These are phyloP conservation scores for Tuber brumale DNA, from an alignment of 495 filamentous ascomycete genomes.

Conservation along the genomic window DNA sequence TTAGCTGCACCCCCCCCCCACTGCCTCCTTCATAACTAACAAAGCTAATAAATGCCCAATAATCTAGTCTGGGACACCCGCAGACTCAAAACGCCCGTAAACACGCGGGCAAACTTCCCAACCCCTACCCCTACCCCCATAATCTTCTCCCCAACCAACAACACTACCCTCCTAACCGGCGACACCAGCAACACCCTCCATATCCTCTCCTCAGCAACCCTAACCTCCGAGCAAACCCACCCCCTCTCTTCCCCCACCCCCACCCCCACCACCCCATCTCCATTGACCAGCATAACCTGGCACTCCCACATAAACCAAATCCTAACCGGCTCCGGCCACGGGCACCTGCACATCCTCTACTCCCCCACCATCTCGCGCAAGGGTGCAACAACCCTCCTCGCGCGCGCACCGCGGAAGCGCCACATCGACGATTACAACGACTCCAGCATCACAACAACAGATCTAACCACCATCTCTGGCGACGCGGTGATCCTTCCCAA, in stretches of 20 bases:
- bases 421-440: constrained; percentile 93
- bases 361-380: constrained; percentile 71
- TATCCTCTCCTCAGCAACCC: constrained; percentile 84
- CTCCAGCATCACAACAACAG: constrained; percentile 47
- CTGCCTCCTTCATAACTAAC: constrained; percentile 3
- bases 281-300: constrained; percentile 81
- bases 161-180: constrained; percentile 76
- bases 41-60: constrained; percentile 32
- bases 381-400: constrained; percentile 85
- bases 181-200: constrained; percentile 81
- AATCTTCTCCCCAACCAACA: constrained; percentile 77
- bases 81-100: constrained; percentile 86
- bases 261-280: constrained; percentile 43
- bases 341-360: constrained; percentile 82
- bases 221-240: constrained; percentile 75
- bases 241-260: constrained; percentile 67
- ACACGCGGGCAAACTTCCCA: constrained; percentile 68
- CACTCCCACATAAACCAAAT: constrained; percentile 95
- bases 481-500: constrained; percentile 70
- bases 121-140: constrained; percentile 73
- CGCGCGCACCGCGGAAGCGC: constrained; percentile 83
- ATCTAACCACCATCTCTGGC: constrained; percentile 68
- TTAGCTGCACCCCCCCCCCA: constrained; percentile 1
- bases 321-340: constrained; percentile 82
- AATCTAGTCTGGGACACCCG: constrained; percentile 81